phyloP scores from a whole-genome alignment of 1,284 basidiomycete species.

The Ceratobasidium papillatum region DNA sequence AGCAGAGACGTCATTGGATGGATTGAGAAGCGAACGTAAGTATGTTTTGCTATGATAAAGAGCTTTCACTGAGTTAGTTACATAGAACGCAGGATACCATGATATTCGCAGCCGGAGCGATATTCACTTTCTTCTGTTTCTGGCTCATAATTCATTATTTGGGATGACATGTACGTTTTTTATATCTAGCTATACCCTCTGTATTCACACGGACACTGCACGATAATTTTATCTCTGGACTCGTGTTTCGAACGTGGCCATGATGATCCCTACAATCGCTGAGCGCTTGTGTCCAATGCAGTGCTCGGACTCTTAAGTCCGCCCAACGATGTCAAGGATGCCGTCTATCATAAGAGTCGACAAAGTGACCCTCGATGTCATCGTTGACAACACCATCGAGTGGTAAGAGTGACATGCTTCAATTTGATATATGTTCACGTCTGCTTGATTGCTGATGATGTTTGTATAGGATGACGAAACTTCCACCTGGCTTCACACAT shows the following conservation, averaged over 20 bases:
- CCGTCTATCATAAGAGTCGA: slow-evolving; percentile 54
- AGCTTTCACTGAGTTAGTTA: slow-evolving; percentile 33
- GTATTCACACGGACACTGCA: slow-evolving; percentile 29
- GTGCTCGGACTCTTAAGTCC: background rate
- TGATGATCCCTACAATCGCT: background rate
- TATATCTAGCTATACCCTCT: slow-evolving; percentile 18
- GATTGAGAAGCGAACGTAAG: slow-evolving; percentile 90
- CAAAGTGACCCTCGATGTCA: slow-evolving; percentile 66
- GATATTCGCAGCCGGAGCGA: slow-evolving; percentile 83
- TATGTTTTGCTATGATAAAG: slow-evolving; percentile 46
- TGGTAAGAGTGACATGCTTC: slow-evolving; percentile 58
- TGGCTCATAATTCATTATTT: slow-evolving; percentile 89
- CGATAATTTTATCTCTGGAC: slow-evolving; percentile 18
- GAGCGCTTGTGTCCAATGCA: background rate
- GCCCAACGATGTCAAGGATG: slow-evolving; percentile 9
- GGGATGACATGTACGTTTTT: slow-evolving; percentile 59
- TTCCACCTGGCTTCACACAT: slow-evolving; percentile 79
- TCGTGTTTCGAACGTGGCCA: slow-evolving; percentile 6
- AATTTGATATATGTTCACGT: background rate
- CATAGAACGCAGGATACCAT: slow-evolving; percentile 90
- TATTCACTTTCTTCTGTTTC: slow-evolving; percentile 91
- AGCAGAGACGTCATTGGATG: slow-evolving; percentile 93
- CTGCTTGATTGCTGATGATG: background rate
- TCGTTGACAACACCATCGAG: slow-evolving; percentile 81
- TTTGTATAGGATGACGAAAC: slow-evolving; percentile 75